A percentile compares a stretch with the other conserved stretches of the same genome.
Evolutionary conservation across 805 yeast species (phyloP).

Genomic region (Pichia scutulata): DNA sequence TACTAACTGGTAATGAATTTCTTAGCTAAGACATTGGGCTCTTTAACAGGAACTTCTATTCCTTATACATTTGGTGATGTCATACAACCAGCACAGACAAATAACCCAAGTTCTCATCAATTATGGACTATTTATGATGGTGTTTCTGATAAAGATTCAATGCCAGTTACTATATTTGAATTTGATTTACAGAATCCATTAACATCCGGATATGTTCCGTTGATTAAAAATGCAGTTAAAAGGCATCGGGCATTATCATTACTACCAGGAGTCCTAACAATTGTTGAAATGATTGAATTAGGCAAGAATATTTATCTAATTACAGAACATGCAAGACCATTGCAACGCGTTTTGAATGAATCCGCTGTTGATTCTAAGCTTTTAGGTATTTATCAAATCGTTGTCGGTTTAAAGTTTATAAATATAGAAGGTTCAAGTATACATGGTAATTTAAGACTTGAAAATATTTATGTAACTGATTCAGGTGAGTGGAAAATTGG

Average conservation of each 20-base stretch:
- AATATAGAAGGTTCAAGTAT: constrained; percentile 50
- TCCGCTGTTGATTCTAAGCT: constrained; percentile 30
- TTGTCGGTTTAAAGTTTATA: constrained; percentile 48
- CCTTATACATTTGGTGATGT: constrained; percentile 51
- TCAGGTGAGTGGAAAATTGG: constrained; percentile 79
- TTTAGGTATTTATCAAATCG: constrained; percentile 50
- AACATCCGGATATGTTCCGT: constrained; percentile 23
- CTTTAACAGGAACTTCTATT: constrained; percentile 48
- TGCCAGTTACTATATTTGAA: constrained; percentile 57
- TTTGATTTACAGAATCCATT: constrained; percentile 41
- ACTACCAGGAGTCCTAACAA: constrained; percentile 61
- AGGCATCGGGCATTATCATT: constrained; percentile 47
- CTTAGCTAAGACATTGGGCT: constrained; percentile 54
- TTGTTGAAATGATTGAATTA: constrained; percentile 56
- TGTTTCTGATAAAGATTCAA: constrained; percentile 41
- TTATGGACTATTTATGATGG: constrained; percentile 66
- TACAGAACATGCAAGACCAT: constrained; percentile 59
- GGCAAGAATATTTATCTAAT: constrained; percentile 52
- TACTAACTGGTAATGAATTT: constrained; percentile 45
- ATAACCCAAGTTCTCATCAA: constrained; percentile 24
- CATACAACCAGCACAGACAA: constrained; percentile 19
- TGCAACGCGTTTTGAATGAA: constrained; percentile 28
- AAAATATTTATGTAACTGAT: constrained; percentile 56
- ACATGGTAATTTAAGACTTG: constrained; percentile 49
- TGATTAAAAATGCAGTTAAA: constrained; percentile 38